Conservation (phyloP, 768 basidiomycete genomes). For the Coprinellus micaceus region DNA sequence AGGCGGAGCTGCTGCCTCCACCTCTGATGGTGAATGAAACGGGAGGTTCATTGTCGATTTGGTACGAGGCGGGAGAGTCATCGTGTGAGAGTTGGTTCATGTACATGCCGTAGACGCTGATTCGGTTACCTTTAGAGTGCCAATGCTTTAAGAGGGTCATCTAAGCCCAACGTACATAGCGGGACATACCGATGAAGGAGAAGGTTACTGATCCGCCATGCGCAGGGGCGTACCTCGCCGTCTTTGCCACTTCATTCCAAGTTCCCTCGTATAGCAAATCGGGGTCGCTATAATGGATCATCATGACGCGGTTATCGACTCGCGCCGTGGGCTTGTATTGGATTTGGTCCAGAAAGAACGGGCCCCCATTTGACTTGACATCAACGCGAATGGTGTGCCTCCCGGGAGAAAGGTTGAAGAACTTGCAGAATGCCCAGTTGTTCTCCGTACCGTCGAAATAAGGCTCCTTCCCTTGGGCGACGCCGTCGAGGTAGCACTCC, state of each 20-base stretch:
- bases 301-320: neutral
- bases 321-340: neutral
- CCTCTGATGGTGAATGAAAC: neutral
- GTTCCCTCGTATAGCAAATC: neutral
- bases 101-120: neutral
- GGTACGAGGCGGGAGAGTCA: neutral
- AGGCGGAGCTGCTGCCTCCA: neutral
- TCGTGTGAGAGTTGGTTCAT: neutral
- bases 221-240: neutral
- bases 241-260: neutral
- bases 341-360: neutral
- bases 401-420: neutral
- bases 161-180: neutral
- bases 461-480: neutral
- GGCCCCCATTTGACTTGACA: neutral
- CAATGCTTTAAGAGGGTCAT: neutral
- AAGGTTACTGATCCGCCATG: neutral
- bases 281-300: neutral
- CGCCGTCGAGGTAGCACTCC: neutral
- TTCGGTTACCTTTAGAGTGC: neutral
- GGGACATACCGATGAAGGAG: neutral
- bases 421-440: neutral
- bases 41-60: neutral
- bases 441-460: neutral
- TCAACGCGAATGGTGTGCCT: neutral